These are phyloP conservation scores for Phialophora macrospora DNA, from an alignment of 2,329 filamentous ascomycete species.

Conservation along the genomic window DNA sequence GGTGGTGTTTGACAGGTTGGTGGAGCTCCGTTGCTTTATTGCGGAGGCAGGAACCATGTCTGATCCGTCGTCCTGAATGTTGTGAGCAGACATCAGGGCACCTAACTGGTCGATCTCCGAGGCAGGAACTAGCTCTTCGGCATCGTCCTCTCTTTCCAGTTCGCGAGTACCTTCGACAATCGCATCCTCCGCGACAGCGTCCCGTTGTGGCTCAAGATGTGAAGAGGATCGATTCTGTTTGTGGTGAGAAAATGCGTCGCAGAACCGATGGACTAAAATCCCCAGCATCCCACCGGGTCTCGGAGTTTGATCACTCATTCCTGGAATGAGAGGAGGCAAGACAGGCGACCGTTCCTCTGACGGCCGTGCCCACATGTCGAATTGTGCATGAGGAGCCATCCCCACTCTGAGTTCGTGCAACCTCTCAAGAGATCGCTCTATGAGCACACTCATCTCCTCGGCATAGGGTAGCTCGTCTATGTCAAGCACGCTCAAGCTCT, in stretches of 20 bases:
- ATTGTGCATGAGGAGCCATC: slow-evolving; percentile 63
- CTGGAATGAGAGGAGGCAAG: slow-evolving; percentile 30
- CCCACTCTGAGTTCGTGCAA: slow-evolving; percentile 75
- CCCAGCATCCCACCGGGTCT: slow-evolving; percentile 70
- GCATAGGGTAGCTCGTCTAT: slow-evolving; percentile 83
- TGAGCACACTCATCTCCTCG: slow-evolving; percentile 78
- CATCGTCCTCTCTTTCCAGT: slow-evolving; percentile 20
- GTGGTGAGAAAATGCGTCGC: slow-evolving; percentile 51
- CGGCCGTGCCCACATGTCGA: slow-evolving; percentile 42
- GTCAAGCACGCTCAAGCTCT: slow-evolving; percentile 76
- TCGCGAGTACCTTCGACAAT: slow-evolving; percentile 4
- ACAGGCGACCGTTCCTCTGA: slow-evolving; percentile 32
- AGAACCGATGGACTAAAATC: slow-evolving; percentile 69
- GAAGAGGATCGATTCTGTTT: slow-evolving; percentile 6
- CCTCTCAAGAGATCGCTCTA: slow-evolving; percentile 69
- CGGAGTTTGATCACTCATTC: slow-evolving; percentile 58
- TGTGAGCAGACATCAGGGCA: slow-evolving; percentile 33
- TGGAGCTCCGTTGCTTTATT: slow-evolving; percentile 17
- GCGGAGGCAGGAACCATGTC: slow-evolving; percentile 15
- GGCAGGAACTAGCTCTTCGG: slow-evolving; percentile 10
- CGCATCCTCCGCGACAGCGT: slow-evolving; percentile 7
- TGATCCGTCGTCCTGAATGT: slow-evolving; percentile 31
- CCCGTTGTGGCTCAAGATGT: slow-evolving; percentile 9
- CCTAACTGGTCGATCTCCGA: slow-evolving; percentile 35
- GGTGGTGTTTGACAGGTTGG: slow-evolving; percentile 3